Percentiles rank a stretch among this genome's conserved stretches.
These are phyloP conservation scores for Rhexocercosporidium sp. DNA, from an alignment of 2,329 filamentous ascomycete genomes.

Conservation along the genomic window DNA sequence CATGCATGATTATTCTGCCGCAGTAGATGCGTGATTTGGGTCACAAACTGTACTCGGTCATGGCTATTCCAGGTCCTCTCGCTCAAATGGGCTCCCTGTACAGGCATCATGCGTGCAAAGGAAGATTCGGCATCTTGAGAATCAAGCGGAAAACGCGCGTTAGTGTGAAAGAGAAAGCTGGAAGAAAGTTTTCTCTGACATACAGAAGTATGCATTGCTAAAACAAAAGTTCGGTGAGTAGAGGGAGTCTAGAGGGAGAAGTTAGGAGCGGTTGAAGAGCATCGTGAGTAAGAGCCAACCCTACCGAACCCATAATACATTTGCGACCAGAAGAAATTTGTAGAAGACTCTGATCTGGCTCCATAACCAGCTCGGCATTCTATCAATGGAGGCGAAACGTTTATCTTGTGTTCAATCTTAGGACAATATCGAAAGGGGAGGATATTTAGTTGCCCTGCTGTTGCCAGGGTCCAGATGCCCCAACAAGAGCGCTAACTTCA, in stretches of 20 bases:
- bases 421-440: no score
- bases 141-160: neutral
- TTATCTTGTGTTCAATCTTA: no score
- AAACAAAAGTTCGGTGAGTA: neutral
- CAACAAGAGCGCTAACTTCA: no score
- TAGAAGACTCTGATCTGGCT: neutral
- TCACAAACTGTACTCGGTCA: no score
- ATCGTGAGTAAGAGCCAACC: neutral
- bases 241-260: neutral
- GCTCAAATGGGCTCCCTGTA: no score
- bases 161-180: no score
- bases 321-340: neutral
- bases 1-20: no score
- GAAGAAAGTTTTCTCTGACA: no score
- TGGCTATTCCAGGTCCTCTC: no score
- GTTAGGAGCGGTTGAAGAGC: neutral
- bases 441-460: no score
- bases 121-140: neutral
- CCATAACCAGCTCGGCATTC: slow-evolving; percentile 6
- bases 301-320: neutral
- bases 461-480: no score
- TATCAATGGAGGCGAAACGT: neutral
- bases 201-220: neutral
- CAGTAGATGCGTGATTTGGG: no score
- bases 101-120: neutral